A percentile compares a stretch with the other conserved stretches of the same genome.
Evolutionary conservation across 495 filamentous ascomycete species (phyloP).

Genomic region (Glonium stellatum): DNA sequence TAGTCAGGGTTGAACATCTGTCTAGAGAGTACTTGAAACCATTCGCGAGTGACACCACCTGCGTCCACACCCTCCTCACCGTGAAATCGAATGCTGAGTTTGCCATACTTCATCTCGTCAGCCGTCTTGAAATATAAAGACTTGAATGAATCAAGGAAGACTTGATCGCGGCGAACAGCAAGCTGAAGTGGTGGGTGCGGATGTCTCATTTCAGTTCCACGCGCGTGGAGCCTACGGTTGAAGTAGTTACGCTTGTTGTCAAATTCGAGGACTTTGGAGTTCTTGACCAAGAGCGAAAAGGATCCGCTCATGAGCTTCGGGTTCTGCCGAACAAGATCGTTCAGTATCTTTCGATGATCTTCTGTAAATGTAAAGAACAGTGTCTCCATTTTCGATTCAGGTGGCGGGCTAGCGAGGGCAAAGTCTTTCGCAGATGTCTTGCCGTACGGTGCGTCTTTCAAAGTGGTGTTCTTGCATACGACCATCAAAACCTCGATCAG

Average conservation of each 20-base stretch:
- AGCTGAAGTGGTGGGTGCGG: slow-evolving; percentile 76
- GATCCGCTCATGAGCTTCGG: slow-evolving; percentile 97
- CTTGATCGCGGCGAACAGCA: slow-evolving; percentile 82
- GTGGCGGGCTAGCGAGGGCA: slow-evolving; percentile 66
- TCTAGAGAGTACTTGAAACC: slow-evolving; percentile 95
- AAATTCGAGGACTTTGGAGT: slow-evolving; percentile 97
- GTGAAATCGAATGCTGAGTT: slow-evolving; percentile 94
- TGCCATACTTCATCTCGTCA: slow-evolving; percentile 96
- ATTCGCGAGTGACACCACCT: slow-evolving; percentile 95
- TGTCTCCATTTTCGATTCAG: slow-evolving; percentile 74
- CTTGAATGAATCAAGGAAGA: slow-evolving; percentile 98
- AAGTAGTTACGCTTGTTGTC: slow-evolving; percentile 99
- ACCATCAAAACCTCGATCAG: slow-evolving; percentile 97
- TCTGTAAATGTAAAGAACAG: slow-evolving; percentile 98
- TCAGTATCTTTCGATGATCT: slow-evolving; percentile 95
- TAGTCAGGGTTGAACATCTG: slow-evolving; percentile 99
- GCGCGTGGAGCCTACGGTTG: slow-evolving; percentile 80
- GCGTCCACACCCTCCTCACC: slow-evolving; percentile 97
- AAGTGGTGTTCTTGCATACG: slow-evolving; percentile 90
- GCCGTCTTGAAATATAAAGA: slow-evolving; percentile 89
- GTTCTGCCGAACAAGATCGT: slow-evolving; percentile 93
- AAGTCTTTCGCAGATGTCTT: slow-evolving; percentile 56
- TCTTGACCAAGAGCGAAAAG: slow-evolving; percentile 92
- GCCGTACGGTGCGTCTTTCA: slow-evolving; percentile 58
- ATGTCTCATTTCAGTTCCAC: slow-evolving; percentile 56